These are phyloP conservation scores for Ettlia oleoabundans DNA, from an alignment of 139 green algal genomes.

Conservation along the genomic window DNA sequence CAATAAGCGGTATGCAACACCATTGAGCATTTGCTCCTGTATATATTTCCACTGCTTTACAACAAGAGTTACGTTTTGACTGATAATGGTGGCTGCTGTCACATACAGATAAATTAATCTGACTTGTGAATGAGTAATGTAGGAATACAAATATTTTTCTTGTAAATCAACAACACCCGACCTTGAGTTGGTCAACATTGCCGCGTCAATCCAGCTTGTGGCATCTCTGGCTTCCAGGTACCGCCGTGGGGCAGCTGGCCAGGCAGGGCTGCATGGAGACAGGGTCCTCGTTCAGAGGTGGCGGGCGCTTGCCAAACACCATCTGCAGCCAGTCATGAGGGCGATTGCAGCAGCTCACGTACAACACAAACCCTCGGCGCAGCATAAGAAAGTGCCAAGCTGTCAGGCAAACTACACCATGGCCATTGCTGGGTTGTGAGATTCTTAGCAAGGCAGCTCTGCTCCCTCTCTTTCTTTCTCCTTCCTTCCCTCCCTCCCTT, in stretches of 20 bases:
- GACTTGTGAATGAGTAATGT: no score
- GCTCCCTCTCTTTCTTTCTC: no score
- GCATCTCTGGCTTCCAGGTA: background rate
- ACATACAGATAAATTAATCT: no score
- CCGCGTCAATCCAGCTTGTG: conserved; percentile 38
- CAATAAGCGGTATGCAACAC: background rate
- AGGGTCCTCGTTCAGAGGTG: conserved; percentile 63
- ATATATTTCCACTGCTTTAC: background rate
- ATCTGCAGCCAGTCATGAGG: conserved; percentile 19
- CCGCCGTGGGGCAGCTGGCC: conserved; percentile 41
- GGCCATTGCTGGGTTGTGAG: no score
- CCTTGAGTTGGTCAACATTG: no score
- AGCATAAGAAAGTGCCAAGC: no score
- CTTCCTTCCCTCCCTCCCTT: no score
- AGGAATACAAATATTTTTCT: no score
- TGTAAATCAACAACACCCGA: no score
- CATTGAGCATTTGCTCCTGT: background rate
- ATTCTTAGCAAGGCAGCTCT: no score
- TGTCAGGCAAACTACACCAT: no score
- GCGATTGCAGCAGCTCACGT: background rate
- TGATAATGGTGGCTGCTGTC: no score
- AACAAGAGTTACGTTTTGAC: background rate
- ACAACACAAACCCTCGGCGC: conserved; percentile 49
- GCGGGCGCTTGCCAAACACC: conserved; percentile 72
- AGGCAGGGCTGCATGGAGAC: conserved; percentile 61